These are phyloP conservation scores for Allantophomopsis cytisporea DNA, from an alignment of 2,329 filamentous ascomycete species.

Conservation along the genomic window DNA sequence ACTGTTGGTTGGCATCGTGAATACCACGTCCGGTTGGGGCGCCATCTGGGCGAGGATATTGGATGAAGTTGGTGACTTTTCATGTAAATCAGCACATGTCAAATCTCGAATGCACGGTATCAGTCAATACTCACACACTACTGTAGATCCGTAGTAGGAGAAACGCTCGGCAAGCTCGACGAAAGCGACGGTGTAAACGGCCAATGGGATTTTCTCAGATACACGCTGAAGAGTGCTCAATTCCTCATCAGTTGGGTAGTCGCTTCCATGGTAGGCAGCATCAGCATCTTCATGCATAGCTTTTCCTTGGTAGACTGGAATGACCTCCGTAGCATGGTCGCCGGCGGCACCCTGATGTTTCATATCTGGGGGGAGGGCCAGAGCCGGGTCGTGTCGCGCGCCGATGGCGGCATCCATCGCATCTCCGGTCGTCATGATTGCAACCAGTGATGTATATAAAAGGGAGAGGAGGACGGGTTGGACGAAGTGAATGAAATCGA, in stretches of 20 bases:
- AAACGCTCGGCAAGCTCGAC: constrained; percentile 52
- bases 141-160: constrained; percentile 48
- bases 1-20: constrained; percentile 14
- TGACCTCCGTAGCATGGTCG: too few relatives aligned
- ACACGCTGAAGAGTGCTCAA: background rate
- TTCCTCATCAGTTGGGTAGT: background rate
- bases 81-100: constrained; percentile 7
- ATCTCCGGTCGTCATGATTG: too few relatives aligned
- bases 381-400: too few relatives aligned
- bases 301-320: too few relatives aligned
- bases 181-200: constrained; percentile 37
- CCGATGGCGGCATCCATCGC: too few relatives aligned
- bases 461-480: too few relatives aligned
- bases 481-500: too few relatives aligned
- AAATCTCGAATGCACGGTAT: background rate
- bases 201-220: constrained; percentile 18
- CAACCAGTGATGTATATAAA: too few relatives aligned
- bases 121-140: constrained; percentile 33
- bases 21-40: constrained; percentile 28
- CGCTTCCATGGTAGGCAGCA: too few relatives aligned
- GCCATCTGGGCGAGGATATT: constrained; percentile 25
- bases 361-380: too few relatives aligned
- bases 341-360: too few relatives aligned
- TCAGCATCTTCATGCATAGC: too few relatives aligned
- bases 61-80: constrained; percentile 34